Percentiles rank a stretch among this genome's conserved stretches.
phyloP scores from a whole-genome alignment of 768 basidiomycete genomes.

The Agaricus blazei region DNA sequence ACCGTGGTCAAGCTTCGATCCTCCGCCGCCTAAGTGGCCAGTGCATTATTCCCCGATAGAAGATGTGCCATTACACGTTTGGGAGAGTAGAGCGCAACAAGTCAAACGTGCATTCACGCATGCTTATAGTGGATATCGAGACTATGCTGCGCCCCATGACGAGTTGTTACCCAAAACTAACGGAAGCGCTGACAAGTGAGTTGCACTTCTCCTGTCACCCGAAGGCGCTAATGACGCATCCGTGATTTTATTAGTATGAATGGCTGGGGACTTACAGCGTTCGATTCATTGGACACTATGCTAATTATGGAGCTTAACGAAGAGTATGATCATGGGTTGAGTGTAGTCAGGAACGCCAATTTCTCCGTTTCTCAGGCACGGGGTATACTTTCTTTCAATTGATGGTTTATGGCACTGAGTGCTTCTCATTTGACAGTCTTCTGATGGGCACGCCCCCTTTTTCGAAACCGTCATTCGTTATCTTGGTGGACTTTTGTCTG shows the following conservation, averaged over 20 bases:
- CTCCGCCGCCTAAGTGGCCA: slow-evolving; percentile 9
- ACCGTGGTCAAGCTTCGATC: slow-evolving; percentile 4
- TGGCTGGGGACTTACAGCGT: slow-evolving; percentile 72
- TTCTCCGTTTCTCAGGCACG: slow-evolving; percentile 44
- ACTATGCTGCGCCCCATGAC: slow-evolving; percentile 56
- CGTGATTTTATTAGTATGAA: slow-evolving; percentile 49
- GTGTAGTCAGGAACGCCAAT: slow-evolving; percentile 41
- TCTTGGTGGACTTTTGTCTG: slow-evolving; percentile 82
- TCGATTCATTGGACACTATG: slow-evolving; percentile 87
- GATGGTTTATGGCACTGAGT: neutral
- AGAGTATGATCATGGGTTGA: slow-evolving; percentile 64
- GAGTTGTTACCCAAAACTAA: slow-evolving; percentile 56
- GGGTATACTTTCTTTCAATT: neutral
- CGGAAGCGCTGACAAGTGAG: slow-evolving; percentile 45
- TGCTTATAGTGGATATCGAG: slow-evolving; percentile 64
- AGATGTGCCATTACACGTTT: slow-evolving; percentile 28
- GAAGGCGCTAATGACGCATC: neutral
- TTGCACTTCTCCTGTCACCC: neutral
- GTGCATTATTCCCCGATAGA: slow-evolving; percentile 9
- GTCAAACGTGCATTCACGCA: slow-evolving; percentile 63
- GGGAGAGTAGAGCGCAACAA: slow-evolving; percentile 47
- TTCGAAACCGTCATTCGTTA: slow-evolving; percentile 90
- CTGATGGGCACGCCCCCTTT: slow-evolving; percentile 39
- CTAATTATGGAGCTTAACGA: slow-evolving; percentile 70
- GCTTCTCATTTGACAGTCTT: neutral